Evolutionary conservation across 192 early-diverging fungal species (phyloP).

Genomic region (Dissophora globulifera): DNA sequence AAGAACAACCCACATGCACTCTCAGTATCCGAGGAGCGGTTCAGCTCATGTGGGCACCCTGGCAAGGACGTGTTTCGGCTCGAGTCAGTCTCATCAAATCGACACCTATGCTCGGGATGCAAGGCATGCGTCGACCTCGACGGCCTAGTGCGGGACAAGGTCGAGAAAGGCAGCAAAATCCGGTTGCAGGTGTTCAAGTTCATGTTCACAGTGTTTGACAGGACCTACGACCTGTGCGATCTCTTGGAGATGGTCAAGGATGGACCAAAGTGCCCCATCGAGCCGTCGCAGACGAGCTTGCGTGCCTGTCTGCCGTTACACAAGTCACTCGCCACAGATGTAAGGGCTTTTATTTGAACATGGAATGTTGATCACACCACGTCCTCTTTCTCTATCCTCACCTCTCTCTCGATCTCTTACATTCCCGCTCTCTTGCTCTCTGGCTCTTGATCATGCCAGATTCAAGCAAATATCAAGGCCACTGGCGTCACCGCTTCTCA

Average conservation of each 20-base stretch:
- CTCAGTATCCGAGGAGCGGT: constrained; percentile 1
- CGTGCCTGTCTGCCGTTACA: constrained; percentile 9
- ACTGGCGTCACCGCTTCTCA: neutral
- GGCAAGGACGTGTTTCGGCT: neutral
- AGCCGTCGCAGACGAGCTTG: neutral
- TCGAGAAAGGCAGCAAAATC: constrained; percentile 7
- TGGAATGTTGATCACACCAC: no score
- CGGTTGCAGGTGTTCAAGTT: constrained; percentile 8
- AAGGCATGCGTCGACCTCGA: constrained; percentile 14
- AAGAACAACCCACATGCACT: constrained; percentile 1
- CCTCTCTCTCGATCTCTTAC: no score
- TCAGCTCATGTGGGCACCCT: constrained; percentile 3
- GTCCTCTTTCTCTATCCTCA: no score
- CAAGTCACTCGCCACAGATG: neutral
- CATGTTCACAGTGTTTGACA: constrained; percentile 7
- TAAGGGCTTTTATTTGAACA: no score
- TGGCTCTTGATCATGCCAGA: neutral
- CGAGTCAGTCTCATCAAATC: neutral
- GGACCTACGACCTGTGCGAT: constrained; percentile 14
- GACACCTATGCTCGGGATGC: constrained; percentile 10
- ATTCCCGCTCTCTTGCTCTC: no score
- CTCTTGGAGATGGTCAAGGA: neutral
- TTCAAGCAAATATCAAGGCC: constrained; percentile 2
- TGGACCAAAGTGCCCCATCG: constrained; percentile 12
- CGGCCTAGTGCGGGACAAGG: neutral